Evolutionary conservation across 2,329 filamentous ascomycete genomes (phyloP).

Genomic region (Metarhizium album): DNA sequence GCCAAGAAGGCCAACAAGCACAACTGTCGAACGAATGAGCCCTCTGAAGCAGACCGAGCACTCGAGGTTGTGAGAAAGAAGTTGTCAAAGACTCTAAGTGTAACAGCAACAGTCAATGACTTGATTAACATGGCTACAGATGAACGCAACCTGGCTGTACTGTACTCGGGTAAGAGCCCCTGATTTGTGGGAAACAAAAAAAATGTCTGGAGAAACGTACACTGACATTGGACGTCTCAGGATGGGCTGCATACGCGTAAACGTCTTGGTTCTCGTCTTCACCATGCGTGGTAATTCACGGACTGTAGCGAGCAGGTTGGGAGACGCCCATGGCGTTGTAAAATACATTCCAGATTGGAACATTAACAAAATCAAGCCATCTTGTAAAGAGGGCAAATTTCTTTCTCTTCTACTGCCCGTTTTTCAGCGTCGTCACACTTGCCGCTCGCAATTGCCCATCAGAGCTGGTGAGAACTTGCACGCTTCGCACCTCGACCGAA

Average conservation of each 20-base stretch:
- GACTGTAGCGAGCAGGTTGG: not conserved
- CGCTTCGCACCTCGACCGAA: no score
- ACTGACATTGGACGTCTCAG: slow-evolving; percentile 18
- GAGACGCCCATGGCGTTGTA: not conserved
- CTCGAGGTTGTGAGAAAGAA: slow-evolving; percentile 94
- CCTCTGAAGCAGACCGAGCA: slow-evolving; percentile 76
- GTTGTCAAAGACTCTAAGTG: slow-evolving; percentile 83
- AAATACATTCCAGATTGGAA: not conserved
- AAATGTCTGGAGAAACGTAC: not conserved
- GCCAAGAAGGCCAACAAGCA: slow-evolving; percentile 27
- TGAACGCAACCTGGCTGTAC: slow-evolving; percentile 78
- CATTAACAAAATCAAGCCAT: no score
- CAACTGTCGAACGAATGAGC: slow-evolving; percentile 38
- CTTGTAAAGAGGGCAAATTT: no score
- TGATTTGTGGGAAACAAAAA: no score
- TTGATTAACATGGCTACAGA: slow-evolving; percentile 93
- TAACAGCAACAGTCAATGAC: slow-evolving; percentile 91
- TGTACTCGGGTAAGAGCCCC: slow-evolving; percentile 60
- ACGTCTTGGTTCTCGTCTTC: not conserved
- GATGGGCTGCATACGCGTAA: slow-evolving; percentile 37
- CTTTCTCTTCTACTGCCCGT: no score
- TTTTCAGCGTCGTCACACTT: no score
- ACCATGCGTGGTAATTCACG: not conserved
- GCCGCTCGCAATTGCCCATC: no score
- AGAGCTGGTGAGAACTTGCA: no score